These are phyloP conservation scores for Lumnitzera littorea DNA, from an alignment of 345 rosid species.

Conservation along the genomic window DNA sequence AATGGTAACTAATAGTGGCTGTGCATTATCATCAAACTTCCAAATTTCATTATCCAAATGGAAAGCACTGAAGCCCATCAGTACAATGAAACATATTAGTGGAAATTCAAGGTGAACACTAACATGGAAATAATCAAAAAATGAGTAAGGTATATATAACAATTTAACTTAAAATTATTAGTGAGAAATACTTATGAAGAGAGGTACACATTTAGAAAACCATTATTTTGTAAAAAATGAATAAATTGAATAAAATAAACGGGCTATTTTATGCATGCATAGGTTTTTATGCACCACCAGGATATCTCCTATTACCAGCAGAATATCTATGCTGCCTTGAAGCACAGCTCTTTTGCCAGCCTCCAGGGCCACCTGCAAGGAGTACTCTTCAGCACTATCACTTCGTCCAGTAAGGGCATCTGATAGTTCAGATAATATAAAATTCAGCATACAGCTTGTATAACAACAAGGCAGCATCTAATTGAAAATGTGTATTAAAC, in stretches of 20 bases:
- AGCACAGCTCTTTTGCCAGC: conserved; percentile 68
- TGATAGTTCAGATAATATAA: conserved; percentile 21
- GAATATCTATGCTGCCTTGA: conserved; percentile 78
- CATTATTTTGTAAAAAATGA: neutral
- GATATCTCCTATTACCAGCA: conserved; percentile 45
- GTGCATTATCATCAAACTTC: no score
- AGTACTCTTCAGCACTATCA: conserved; percentile 49
- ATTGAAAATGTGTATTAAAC: no score
- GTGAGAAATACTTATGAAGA: neutral
- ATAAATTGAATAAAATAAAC: neutral
- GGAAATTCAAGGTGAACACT: neutral
- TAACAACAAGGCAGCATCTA: no score
- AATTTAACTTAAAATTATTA: neutral
- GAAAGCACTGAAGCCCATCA: neutral
- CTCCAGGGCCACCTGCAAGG: conserved; percentile 60
- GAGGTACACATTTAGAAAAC: neutral
- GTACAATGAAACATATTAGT: neutral
- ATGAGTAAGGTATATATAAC: no score
- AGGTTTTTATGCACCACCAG: neutral
- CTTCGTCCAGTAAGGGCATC: conserved; percentile 57
- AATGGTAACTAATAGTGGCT: no score
- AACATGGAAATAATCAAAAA: neutral
- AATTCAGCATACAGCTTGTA: neutral
- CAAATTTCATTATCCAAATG: no score
- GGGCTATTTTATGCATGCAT: neutral